Conservation (phyloP, 495 filamentous ascomycete genomes). For the Aspergillus coremiiformis region DNA sequence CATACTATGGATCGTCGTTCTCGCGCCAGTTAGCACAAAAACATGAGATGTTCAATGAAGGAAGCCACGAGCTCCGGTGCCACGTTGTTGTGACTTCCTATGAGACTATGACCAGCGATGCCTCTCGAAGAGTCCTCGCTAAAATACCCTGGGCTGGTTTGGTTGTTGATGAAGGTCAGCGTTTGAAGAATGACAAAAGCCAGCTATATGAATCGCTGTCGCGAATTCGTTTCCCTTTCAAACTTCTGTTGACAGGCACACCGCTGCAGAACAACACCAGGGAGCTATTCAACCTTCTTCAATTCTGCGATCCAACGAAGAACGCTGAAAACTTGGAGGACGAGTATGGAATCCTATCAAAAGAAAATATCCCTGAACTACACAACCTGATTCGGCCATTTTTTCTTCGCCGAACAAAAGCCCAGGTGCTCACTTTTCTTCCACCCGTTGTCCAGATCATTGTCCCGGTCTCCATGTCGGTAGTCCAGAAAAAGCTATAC, state of each 20-base stretch:
- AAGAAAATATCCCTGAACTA: slow-evolving; percentile 70
- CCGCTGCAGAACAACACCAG: slow-evolving; percentile 92
- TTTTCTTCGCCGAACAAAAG: slow-evolving; percentile 79
- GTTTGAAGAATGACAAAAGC: slow-evolving; percentile 88
- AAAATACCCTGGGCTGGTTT: slow-evolving; percentile 76
- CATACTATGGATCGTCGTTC: slow-evolving; percentile 72
- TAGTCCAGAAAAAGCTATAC: slow-evolving; percentile 89
- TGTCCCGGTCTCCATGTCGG: slow-evolving; percentile 83
- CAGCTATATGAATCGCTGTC: slow-evolving; percentile 68
- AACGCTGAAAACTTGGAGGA: slow-evolving; percentile 66
- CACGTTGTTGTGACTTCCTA: slow-evolving; percentile 96
- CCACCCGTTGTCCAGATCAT: slow-evolving; percentile 93
- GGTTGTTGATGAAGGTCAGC: slow-evolving; percentile 93
- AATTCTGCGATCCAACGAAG: slow-evolving; percentile 71
- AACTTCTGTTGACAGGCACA: slow-evolving; percentile 79
- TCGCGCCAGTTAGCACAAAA: slow-evolving; percentile 63
- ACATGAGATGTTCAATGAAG: slow-evolving; percentile 76
- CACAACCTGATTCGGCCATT: slow-evolving; percentile 82
- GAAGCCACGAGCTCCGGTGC: slow-evolving; percentile 56
- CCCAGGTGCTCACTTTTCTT: slow-evolving; percentile 78
- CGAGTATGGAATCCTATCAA: slow-evolving; percentile 64
- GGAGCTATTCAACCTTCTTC: slow-evolving; percentile 90
- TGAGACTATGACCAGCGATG: slow-evolving; percentile 68
- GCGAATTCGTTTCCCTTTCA: slow-evolving; percentile 66
- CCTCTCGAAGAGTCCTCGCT: slow-evolving; percentile 54